Evolutionary conservation across 768 basidiomycete species (phyloP).

Genomic region (Trametes meyenii): DNA sequence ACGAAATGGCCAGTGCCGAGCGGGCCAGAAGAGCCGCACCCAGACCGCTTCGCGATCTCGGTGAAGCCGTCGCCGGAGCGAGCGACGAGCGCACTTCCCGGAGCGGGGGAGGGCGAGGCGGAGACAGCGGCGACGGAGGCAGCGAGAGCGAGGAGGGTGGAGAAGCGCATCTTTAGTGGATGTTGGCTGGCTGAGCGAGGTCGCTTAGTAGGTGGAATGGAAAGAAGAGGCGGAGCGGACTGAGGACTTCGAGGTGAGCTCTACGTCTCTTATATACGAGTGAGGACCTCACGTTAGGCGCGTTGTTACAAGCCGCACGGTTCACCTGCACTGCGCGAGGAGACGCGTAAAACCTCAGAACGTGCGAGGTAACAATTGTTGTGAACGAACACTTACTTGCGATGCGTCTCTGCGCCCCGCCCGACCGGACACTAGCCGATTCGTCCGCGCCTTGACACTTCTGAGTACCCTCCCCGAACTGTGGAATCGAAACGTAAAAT

Average conservation of each 20-base stretch:
- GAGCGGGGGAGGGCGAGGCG: background rate
- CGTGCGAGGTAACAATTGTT: too few relatives aligned
- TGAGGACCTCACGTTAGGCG: background rate
- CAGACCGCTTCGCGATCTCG: slow-evolving; percentile 1
- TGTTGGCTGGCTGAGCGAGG: background rate
- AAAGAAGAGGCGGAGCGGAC: background rate
- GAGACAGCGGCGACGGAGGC: slow-evolving; percentile 1
- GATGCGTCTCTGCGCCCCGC: too few relatives aligned
- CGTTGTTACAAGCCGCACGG: too few relatives aligned
- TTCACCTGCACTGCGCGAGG: too few relatives aligned
- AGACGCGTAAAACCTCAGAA: too few relatives aligned
- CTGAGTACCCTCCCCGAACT: too few relatives aligned
- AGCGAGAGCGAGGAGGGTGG: slow-evolving; percentile 9
- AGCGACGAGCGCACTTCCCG: slow-evolving; percentile 1
- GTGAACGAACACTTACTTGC: too few relatives aligned
- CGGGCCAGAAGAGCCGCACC: slow-evolving; percentile 11
- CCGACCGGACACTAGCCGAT: too few relatives aligned
- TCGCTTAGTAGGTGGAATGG: background rate
- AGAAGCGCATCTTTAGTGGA: slow-evolving; percentile 4
- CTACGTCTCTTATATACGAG: background rate
- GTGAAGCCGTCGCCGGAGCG: slow-evolving; percentile 4
- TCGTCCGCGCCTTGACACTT: too few relatives aligned
- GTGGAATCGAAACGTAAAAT: too few relatives aligned
- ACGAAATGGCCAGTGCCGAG: slow-evolving; percentile 9
- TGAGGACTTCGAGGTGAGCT: background rate